These are phyloP conservation scores for Noccaea caerulescens DNA, from an alignment of 345 rosid genomes.

Conservation along the genomic window DNA sequence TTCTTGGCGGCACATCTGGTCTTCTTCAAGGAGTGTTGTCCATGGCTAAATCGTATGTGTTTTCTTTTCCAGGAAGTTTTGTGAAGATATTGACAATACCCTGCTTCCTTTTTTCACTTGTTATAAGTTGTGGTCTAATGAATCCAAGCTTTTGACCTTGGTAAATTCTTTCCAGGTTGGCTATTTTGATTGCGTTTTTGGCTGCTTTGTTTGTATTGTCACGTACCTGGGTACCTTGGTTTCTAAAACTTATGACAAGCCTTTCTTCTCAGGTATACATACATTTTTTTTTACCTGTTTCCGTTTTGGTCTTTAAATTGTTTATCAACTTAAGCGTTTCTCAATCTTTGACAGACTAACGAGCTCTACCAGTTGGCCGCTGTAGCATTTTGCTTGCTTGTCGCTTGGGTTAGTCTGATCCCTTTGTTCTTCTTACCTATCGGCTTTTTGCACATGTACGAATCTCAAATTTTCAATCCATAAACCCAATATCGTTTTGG, in stretches of 20 bases:
- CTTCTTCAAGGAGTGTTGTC: constrained; percentile 83
- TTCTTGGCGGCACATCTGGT: constrained; percentile 89
- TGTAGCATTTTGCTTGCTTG: constrained; percentile 96
- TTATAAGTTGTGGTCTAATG: not conserved
- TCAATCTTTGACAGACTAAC: constrained; percentile 71
- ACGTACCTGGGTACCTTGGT: constrained; percentile 85
- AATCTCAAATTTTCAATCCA: constrained; percentile 1
- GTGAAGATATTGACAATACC: not conserved
- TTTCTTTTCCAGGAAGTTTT: constrained; percentile 10
- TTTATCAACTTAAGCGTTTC: constrained; percentile 31
- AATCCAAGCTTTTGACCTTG: constrained; percentile 13
- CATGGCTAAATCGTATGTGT: constrained; percentile 81
- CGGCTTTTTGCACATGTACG: constrained; percentile 14
- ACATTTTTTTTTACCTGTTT: constrained; percentile 15
- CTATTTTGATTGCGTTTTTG: constrained; percentile 71
- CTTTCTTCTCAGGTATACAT: constrained; percentile 72
- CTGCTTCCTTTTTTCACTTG: constrained; percentile 22
- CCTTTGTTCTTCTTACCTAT: constrained; percentile 41
- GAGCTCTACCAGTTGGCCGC: constrained; percentile 98
- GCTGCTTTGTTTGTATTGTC: constrained; percentile 66
- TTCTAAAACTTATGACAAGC: constrained; percentile 86
- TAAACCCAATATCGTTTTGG: constrained; percentile 27
- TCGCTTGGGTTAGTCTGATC: constrained; percentile 86
- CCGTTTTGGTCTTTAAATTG: constrained; percentile 13
- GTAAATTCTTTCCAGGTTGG: constrained; percentile 57